These are phyloP conservation scores for Eimeria tenella DNA, from an alignment of 169 alveolate genomes.

Conservation along the genomic window DNA sequence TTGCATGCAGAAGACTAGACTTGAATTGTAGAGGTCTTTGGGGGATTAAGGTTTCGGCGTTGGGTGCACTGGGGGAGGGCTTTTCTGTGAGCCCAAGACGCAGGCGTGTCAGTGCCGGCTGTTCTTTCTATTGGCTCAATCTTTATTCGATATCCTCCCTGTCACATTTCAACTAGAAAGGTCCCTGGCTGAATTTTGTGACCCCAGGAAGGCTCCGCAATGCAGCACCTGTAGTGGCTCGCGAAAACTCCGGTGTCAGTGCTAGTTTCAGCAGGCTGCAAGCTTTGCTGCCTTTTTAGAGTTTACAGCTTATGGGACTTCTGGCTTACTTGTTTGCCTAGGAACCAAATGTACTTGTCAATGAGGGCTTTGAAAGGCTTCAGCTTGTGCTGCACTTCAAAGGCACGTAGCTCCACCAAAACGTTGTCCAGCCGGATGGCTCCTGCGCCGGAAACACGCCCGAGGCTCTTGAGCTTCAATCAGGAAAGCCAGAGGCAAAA, in stretches of 20 bases:
- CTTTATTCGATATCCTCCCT: too few relatives aligned
- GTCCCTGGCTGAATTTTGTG: background rate
- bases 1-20: background rate
- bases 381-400: conserved; percentile 63
- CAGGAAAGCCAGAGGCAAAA: background rate
- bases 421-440: conserved; percentile 66
- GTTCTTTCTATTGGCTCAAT: too few relatives aligned
- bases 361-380: conserved; percentile 65
- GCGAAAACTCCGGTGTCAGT: too few relatives aligned
- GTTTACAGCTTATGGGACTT: background rate
- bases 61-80: too few relatives aligned
- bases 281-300: background rate
- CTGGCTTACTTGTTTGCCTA: conserved; percentile 72
- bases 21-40: background rate
- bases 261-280: background rate
- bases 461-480: background rate
- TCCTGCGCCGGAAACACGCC: background rate
- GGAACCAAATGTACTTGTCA: conserved; percentile 76
- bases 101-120: too few relatives aligned
- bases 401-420: conserved; percentile 66
- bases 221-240: background rate
- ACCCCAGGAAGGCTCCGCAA: background rate
- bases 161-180: too few relatives aligned
- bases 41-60: background rate
- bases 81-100: too few relatives aligned